Evolutionary conservation across 306 rosid species (phyloP).

Genomic region (Cicer arietinum): DNA sequence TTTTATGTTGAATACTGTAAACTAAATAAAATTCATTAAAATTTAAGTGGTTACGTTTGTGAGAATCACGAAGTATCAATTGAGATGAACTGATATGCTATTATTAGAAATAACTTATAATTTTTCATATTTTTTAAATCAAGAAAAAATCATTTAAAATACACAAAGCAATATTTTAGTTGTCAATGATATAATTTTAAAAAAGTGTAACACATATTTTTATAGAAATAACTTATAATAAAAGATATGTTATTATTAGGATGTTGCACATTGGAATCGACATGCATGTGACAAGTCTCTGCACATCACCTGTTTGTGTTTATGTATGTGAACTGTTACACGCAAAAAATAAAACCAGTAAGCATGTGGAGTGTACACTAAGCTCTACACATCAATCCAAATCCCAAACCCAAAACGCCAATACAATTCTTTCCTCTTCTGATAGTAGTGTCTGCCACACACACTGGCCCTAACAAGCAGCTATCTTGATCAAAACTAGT

Average conservation of each 20-base stretch:
- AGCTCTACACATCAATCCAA: slow-evolving; percentile 20
- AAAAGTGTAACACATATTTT: too few relatives aligned
- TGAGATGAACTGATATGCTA: too few relatives aligned
- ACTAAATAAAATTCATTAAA: too few relatives aligned
- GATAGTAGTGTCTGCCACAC: slow-evolving; percentile 12
- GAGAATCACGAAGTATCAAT: too few relatives aligned
- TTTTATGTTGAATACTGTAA: too few relatives aligned
- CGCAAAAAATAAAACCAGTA: slow-evolving; percentile 31
- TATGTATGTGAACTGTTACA: slow-evolving; percentile 45
- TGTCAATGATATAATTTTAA: too few relatives aligned
- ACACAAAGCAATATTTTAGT: too few relatives aligned
- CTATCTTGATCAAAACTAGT: slow-evolving; percentile 14
- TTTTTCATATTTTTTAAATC: too few relatives aligned
- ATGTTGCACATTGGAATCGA: slow-evolving; percentile 15
- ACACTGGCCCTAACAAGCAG: neutral
- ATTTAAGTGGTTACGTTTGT: too few relatives aligned
- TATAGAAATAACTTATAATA: neutral
- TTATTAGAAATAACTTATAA: too few relatives aligned
- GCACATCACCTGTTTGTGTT: slow-evolving; percentile 42
- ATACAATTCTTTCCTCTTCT: neutral
- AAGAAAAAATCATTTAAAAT: too few relatives aligned
- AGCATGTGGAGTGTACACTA: slow-evolving; percentile 39
- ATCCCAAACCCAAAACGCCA: slow-evolving; percentile 34
- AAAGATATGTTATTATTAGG: slow-evolving; percentile 34
- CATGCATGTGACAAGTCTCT: slow-evolving; percentile 44